Evolutionary conservation across 352 stramenopile species (phyloP).

Genomic region (Phytopythium ostracodes): DNA sequence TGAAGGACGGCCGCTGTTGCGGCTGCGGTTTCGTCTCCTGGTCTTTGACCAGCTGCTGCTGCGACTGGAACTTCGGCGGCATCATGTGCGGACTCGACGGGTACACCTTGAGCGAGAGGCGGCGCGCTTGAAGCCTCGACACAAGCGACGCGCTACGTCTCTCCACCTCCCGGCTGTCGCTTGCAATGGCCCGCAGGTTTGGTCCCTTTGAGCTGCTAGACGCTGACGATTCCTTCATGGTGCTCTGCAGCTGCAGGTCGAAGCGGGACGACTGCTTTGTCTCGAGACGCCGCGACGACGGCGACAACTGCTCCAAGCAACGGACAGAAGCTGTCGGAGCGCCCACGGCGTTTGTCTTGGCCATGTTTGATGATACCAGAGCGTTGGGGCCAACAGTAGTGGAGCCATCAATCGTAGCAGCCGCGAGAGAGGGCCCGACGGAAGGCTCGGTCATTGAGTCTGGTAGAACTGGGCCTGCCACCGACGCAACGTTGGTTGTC

Average conservation of each 20-base stretch:
- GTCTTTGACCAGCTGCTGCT: neutral
- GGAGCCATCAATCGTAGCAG: neutral
- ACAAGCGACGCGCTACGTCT: neutral
- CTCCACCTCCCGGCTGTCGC: conserved; percentile 3
- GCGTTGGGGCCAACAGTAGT: neutral
- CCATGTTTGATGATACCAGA: neutral
- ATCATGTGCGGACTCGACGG: conserved; percentile 1
- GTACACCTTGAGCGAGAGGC: conserved; percentile 15
- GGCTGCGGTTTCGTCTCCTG: neutral
- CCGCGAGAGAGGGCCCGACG: neutral
- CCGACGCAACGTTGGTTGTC: too few relatives aligned
- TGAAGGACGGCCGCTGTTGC: conserved; percentile 5
- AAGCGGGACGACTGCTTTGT: neutral
- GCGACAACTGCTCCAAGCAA: neutral
- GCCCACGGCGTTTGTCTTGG: neutral
- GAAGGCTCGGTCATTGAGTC: neutral
- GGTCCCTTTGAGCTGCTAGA: conserved; percentile 1
- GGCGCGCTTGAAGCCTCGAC: neutral
- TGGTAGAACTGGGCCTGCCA: neutral
- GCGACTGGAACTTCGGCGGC: neutral
- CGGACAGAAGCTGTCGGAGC: neutral
- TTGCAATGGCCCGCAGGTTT: neutral
- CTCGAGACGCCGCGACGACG: neutral
- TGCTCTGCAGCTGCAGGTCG: neutral
- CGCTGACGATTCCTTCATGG: too few relatives aligned